These are phyloP conservation scores for Peniophora sp. DNA, from an alignment of 1,284 basidiomycete species.

Conservation along the genomic window DNA sequence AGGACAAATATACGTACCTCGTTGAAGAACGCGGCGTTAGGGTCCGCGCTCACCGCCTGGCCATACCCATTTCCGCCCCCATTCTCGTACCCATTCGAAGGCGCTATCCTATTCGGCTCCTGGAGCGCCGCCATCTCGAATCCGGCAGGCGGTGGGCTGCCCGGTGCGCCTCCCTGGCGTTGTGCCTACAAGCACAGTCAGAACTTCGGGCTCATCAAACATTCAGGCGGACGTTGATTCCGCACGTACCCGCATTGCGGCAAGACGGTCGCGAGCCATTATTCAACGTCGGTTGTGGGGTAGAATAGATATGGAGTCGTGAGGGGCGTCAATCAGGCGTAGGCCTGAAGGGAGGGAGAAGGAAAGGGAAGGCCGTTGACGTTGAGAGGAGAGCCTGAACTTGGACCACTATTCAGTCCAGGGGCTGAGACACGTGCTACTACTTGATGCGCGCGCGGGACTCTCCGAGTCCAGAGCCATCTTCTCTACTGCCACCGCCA, in stretches of 20 bases:
- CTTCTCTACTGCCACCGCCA: too few species aligned
- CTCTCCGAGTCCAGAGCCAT: too few species aligned
- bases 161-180: conserved; percentile 15
- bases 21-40: conserved; percentile 31
- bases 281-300: too few species aligned
- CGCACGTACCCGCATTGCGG: conserved; percentile 30
- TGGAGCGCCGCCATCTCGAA: conserved; percentile 25
- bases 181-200: conserved; percentile 23
- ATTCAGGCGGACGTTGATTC: conserved; percentile 3
- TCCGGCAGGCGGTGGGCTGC: conserved; percentile 9
- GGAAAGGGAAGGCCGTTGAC: not conserved
- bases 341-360: conserved; percentile 16
- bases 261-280: conserved; percentile 21
- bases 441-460: too few species aligned
- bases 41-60: conserved; percentile 13
- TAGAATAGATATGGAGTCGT: too few species aligned
- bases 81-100: not conserved
- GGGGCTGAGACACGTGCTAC: too few species aligned
- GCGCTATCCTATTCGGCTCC: conserved; percentile 12
- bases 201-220: conserved; percentile 4
- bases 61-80: conserved; percentile 15
- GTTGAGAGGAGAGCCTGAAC: too few species aligned
- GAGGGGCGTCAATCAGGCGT: conserved; percentile 17
- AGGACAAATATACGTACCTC: conserved; percentile 22
- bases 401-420: too few species aligned